Base-by-base conservation (phyloP, 345 rosid species). In the Draba incana region DNA sequence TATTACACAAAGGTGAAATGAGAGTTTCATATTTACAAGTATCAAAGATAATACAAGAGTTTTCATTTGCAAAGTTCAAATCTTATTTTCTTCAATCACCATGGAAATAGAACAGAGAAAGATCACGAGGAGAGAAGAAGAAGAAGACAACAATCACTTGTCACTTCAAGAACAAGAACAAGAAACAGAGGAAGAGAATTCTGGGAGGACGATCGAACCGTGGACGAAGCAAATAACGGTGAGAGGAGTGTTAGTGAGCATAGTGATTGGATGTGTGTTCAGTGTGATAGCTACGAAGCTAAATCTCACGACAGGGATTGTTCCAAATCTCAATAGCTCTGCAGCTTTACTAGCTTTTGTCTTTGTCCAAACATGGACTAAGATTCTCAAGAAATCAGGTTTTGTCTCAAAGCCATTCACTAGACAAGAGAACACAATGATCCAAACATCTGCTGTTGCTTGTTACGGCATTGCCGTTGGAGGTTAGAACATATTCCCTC, bases 391-490 rank as follows among this genome's bases (percentile, higher is more conserved):
- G 24, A 88, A 81, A 74, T 84, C 84, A 23, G 98, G 98, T 14
- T 83, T 66, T 53, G 76, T 80, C 2, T 23, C 87, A 0, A 86
- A 80, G 35, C 98, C 98, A 6, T 92, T 92, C 75, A 92, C 96
- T 2, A 75, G 87, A 38, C 98, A 92, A 79, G 98, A 92, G 79
- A 92, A 92, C 60, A 88, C 93, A 3, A 90, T 92, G 93, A 92
- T 90, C 49, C 98, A 92, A 71, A 92, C 98, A 10, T 90, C 97
- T 74, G 93, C 92, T 2, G 97, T 86, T 68, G 98, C 98, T 45
- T 92, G 98, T 74, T 92, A 85, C 39, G 92, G 97, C 84, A 84
- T 90, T 52, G 74, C 98, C 2, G 81, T 88, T 12, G 98, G 98
- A 90, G 98, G 98, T 92, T 30, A 66, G 77, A 49, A 23, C 53